Base-by-base conservation (phyloP, 1,284 basidiomycete genomes). In the Heterobasidion irregulare region DNA sequence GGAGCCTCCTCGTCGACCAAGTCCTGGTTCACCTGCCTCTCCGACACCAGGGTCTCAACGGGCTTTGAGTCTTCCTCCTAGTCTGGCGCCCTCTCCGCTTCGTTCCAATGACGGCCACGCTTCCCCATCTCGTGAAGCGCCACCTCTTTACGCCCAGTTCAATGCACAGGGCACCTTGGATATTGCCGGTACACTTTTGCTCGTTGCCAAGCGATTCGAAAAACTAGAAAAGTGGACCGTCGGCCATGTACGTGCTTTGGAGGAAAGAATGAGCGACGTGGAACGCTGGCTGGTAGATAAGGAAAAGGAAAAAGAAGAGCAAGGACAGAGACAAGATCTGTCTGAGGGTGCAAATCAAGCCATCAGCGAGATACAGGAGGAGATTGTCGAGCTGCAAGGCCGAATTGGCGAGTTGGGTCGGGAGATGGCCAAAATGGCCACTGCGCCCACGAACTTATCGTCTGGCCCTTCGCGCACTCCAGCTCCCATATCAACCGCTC, bases 211-310 rank as follows among this genome's bases (percentile, higher is more conserved):
- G 56, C 78, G 86, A 8, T 91, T 92, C 57, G 89, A 92, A 67
- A 92, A 92, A 64, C 76, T 91, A n/a, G 88, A 91, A 65, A 84
- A 84, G 59, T 91, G 88, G 88, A 84, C 86, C 0, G 86, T 91
- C 0, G 80, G 84, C 5, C 88, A 91, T 62, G 87, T 89, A 2
- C 83, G 89, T 52, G 88, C 89, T 0, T 70, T 91, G 13, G 88
- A 91, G 62, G 89, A 91, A 26, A 78, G 88, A 35, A 91, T 91
- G 87, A 81, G 84, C 59, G 89, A 91, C 55, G 89, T 91, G 18
- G 88, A 91, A 65, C 76, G 82, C 45, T 90, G 86, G 85, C 74
- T 90, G 12, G 87, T 90, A 2, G 86, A 89, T 56, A 87, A 84
- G 65, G 86, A 89, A 67, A 80, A 74, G 51, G 73, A 75, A 55